Conservation (phyloP, 495 filamentous ascomycete genomes). For the Neurospora hispaniola region DNA sequence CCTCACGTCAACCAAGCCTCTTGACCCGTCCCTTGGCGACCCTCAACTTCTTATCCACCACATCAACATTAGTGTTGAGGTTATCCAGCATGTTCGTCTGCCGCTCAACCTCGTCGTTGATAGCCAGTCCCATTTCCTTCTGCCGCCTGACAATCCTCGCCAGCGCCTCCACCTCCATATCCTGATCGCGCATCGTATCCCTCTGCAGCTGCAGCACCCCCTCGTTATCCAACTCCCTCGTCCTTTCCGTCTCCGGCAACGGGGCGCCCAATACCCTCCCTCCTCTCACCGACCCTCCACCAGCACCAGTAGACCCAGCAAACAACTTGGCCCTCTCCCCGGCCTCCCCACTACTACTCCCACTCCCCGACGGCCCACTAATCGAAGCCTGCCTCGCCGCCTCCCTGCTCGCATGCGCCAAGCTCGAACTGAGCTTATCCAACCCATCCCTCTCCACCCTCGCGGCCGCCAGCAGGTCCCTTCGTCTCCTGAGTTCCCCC, state of each 20-base stretch:
- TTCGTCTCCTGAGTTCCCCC: conserved; percentile 74
- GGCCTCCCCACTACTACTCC: conserved; percentile 7
- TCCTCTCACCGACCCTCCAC: conserved; percentile 12
- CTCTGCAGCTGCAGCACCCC: conserved; percentile 79
- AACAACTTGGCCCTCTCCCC: conserved; percentile 25
- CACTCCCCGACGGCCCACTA: conserved; percentile 1
- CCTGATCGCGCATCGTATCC: conserved; percentile 78
- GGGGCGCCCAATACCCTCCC: conserved; percentile 70
- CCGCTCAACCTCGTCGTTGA: conserved; percentile 72
- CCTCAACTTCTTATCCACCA: conserved; percentile 64
- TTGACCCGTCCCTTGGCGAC: conserved; percentile 74
- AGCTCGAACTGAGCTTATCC: conserved; percentile 66
- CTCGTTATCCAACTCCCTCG: conserved; percentile 80
- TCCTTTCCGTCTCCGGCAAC: conserved; percentile 72
- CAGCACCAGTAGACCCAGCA: conserved; percentile 12
- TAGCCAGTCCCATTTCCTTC: conserved; percentile 75
- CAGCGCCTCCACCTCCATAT: conserved; percentile 66
- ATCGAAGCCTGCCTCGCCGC: conserved; percentile 5
- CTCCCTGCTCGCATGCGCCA: conserved; percentile 38
- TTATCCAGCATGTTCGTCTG: conserved; percentile 74
- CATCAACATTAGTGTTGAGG: conserved; percentile 64
- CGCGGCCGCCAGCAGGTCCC: conserved; percentile 67
- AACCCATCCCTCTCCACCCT: conserved; percentile 77
- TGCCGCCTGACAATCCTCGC: conserved; percentile 67
- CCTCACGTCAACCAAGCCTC: conserved; percentile 43